Conservation (phyloP, 352 stramenopile species). For the Pythium rhizo-oryzae region DNA sequence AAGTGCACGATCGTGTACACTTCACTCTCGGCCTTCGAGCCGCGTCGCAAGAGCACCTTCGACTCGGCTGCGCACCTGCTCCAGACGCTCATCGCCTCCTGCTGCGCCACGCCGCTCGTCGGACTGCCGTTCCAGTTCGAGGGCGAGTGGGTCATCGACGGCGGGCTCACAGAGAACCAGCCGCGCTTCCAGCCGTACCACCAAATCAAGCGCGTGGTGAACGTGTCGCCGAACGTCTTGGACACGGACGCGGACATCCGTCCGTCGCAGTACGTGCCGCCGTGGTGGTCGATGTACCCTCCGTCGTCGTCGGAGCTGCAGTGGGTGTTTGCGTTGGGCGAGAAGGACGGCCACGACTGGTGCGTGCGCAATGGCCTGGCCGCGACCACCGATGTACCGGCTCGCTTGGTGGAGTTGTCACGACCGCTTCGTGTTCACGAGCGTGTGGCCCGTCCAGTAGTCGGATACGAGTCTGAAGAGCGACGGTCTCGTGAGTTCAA, state of each 20-base stretch:
- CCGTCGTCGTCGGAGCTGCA: constrained; percentile 31
- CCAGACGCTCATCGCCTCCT: constrained; percentile 35
- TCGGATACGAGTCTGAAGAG: no score
- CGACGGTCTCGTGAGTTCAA: no score
- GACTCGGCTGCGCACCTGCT: constrained; percentile 27
- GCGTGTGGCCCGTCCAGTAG: no score
- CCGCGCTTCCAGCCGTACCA: constrained; percentile 24
- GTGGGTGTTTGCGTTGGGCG: constrained; percentile 43
- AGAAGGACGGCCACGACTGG: constrained; percentile 32
- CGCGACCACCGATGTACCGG: not conserved
- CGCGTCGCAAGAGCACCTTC: constrained; percentile 35
- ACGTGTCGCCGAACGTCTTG: constrained; percentile 25
- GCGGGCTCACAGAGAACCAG: constrained; percentile 40
- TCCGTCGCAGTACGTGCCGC: constrained; percentile 44
- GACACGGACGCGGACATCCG: constrained; percentile 42
- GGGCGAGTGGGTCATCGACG: constrained; percentile 50
- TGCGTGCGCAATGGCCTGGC: constrained; percentile 4
- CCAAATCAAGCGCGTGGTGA: not conserved
- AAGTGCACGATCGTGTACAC: constrained; percentile 33
- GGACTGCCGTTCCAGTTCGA: constrained; percentile 42
- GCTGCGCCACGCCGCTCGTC: constrained; percentile 25
- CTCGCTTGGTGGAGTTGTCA: no score
- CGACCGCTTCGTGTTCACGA: no score
- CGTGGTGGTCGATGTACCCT: constrained; percentile 50
- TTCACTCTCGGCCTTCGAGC: constrained; percentile 29